These are phyloP conservation scores for Jaenimonas drosophilae DNA, from an alignment of 208 protist species.

Conservation along the genomic window DNA sequence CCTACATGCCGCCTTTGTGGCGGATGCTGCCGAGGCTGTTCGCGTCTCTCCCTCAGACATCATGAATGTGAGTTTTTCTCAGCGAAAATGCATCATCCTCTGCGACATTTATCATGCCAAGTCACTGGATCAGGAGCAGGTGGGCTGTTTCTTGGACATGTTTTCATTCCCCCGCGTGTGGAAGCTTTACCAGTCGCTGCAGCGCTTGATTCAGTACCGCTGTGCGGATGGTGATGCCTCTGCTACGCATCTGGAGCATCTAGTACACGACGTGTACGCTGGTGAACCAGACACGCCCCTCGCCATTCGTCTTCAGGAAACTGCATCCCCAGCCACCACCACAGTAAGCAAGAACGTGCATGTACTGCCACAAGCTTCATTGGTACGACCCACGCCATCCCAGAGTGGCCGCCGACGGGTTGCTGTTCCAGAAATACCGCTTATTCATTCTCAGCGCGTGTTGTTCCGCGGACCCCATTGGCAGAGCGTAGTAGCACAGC, in stretches of 20 bases:
- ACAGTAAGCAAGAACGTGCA: not conserved
- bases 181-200: constrained; percentile 2
- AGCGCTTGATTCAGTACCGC: not conserved
- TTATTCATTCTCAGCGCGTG: not conserved
- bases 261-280: not conserved
- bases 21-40: not conserved
- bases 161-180: not conserved
- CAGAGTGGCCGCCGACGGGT: not conserved
- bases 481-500: not conserved
- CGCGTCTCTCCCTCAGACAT: not conserved
- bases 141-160: not conserved
- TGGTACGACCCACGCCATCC: not conserved
- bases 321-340: not conserved
- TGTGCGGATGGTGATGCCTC: not conserved
- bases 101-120: constrained; percentile 1
- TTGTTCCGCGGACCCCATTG: not conserved
- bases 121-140: not conserved
- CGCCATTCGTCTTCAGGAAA: not conserved
- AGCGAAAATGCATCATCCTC: not conserved
- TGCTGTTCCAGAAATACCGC: not conserved
- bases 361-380: no score
- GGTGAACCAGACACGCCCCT: not conserved
- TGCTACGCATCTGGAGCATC: not conserved
- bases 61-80: not conserved
- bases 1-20: not conserved